These are phyloP conservation scores for sunflower (Helianthus annuus) DNA, from an alignment of 129 eudicot species.

Conservation along the genomic window DNA sequence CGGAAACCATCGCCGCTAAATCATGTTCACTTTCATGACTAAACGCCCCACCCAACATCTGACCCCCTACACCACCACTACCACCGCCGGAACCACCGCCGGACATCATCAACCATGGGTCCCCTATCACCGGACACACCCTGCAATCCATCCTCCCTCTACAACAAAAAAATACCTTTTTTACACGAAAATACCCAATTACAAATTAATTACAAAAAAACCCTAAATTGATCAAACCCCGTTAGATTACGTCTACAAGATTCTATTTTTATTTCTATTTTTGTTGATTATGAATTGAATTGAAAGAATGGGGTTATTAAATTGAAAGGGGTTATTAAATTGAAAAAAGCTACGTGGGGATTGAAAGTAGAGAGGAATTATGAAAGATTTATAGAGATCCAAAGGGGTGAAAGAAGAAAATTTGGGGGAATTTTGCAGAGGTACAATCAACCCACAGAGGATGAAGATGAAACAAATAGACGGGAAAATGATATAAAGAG, in stretches of 20 bases:
- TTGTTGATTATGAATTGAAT: not conserved
- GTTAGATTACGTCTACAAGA: constrained; percentile 6
- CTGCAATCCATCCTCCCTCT: constrained; percentile 68
- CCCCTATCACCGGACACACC: constrained; percentile 48
- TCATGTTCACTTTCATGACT: constrained; percentile 92
- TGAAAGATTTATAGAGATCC: constrained; percentile 14
- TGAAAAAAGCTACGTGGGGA: not conserved
- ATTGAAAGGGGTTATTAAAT: not conserved
- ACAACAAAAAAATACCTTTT: constrained; percentile 19
- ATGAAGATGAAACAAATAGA: constrained; percentile 34
- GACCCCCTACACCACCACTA: constrained; percentile 33
- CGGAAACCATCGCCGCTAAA: constrained; percentile 83
- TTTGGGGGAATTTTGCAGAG: constrained; percentile 12
- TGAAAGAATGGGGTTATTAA: not conserved
- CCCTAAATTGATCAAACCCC: constrained; percentile 9
- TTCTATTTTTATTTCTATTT: not conserved
- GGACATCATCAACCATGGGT: constrained; percentile 53
- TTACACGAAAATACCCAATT: constrained; percentile 18
- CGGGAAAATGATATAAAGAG: constrained; percentile 30
- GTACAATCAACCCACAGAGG: constrained; percentile 49
- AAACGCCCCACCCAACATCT: constrained; percentile 39
- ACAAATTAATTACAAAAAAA: constrained; percentile 7
- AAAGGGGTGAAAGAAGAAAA: constrained; percentile 24
- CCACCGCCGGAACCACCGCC: constrained; percentile 40
- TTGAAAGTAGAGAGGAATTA: not conserved